Base-by-base conservation (phyloP, 257 asterid species). In the Verbena officinalis region DNA sequence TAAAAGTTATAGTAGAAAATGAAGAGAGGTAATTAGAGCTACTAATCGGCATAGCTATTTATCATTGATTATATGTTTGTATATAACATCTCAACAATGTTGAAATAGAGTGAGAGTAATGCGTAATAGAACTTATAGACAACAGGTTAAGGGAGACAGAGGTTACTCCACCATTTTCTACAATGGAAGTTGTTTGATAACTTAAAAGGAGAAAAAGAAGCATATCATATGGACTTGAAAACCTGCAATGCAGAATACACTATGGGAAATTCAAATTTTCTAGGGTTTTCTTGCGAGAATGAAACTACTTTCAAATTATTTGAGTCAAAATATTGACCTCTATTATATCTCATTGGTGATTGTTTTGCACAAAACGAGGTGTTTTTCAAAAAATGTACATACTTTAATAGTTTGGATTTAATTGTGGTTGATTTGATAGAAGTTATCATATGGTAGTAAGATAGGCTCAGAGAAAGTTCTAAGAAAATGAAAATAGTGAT, bases 211-310 rank as follows among this genome's bases (percentile, higher is more conserved):
- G 60, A 36, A 3, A 31, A n/a, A 48, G 48, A 34, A 8, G 59
- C 40, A 53, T 21, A 5, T 46, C 14, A 11, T 38, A 24, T 42
- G 45, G 45, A 46, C 56, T 17, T 7, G 13, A 24, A 64, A 65
- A 49, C 33, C 9, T 33, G 42, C 22, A 64, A 56, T 38, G 24
- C 42, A 69, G 23, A 40, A 40, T 31, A 70, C 38, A 51, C 36
- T 20, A 17, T 13, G 17, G 55, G 4, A 40, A 31, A 62, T 51
- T 19, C 34, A 27, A n/a, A n/a, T n/a, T 27, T 27, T 27, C 33
- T 27, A 27, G 5, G 33, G 33, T 27, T 27, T 27, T 27, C 33
- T 5, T 27, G 33, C 5, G 33, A 27, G 33, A 27, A 27, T 27
- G 33, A 27, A 27, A 27, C n/a, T 27, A 27, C 4, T 27, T 2